Base-by-base conservation (phyloP, 2,329 filamentous ascomycete species). In the Penicillium decumbens region DNA sequence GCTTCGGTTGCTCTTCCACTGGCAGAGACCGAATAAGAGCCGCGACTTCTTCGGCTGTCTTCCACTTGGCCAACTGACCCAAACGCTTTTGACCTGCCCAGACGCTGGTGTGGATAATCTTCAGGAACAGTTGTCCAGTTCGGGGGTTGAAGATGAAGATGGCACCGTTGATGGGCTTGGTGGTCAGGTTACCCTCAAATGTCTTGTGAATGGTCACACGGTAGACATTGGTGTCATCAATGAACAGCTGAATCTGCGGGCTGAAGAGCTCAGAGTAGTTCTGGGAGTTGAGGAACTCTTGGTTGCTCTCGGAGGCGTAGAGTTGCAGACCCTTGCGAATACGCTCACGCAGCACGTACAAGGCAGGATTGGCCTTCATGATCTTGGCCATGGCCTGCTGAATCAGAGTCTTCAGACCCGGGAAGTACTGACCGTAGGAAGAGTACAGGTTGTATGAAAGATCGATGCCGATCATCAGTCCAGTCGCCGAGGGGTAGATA, bases 101-200 rank as follows among this genome's bases (percentile, higher is more conserved):
- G 25, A 98, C 95, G 66, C 91, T 96, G 1, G 93, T 98, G 73
- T 98, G 95, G 59, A 98, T 98, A 62, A 98, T 97, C 80, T 98
- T 98, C 67, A 98, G 74, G 83, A 98, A 98, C 33, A 98, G 75
- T 66, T 98, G 93, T 43, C 93, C 93, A 45, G 93, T 98, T 50
- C 92, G 84, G n/a, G 95, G 93, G 69, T 98, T 98, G 82, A 98
- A 97, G 67, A 98, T 98, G 78, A 98, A 98, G 69, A 98, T 97
- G 40, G 95, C 93, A 68, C 93, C 93, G 70, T 98, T 98, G 79
- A 98, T 98, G 3, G 93, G 93, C 74, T 98, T 98, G 1, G 93
- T 98, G 0, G 93, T 98, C 81, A 98, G 78, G 68, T 98, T 98
- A 63, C 93, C 93, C 72, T 98, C 93, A 56, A 98, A 98, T 0